A percentile compares a stretch with the other conserved stretches of the same genome.
Conservation (phyloP, 2,329 filamentous ascomycete genomes). For the Trichophaea hybrida region DNA sequence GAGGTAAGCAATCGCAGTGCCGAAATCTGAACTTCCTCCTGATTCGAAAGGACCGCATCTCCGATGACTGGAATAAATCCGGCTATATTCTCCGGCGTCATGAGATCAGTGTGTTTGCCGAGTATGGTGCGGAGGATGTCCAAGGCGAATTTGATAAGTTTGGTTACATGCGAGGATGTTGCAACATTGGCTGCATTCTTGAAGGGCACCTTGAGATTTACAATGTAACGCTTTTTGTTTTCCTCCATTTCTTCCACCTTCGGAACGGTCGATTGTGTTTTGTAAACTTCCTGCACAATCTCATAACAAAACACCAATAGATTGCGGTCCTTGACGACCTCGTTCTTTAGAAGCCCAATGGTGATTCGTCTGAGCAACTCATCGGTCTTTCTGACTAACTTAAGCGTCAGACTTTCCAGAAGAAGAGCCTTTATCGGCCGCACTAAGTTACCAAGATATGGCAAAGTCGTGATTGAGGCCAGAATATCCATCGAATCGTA, state of each 20-base stretch:
- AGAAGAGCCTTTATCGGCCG: slow-evolving; percentile 65
- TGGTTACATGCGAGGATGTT: slow-evolving; percentile 69
- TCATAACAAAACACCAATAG: slow-evolving; percentile 92
- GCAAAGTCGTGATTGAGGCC: slow-evolving; percentile 65
- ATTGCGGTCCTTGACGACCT: slow-evolving; percentile 61
- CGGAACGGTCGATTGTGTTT: slow-evolving; percentile 40
- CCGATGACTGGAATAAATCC: slow-evolving; percentile 83
- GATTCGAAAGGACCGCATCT: slow-evolving; percentile 66
- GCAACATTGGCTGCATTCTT: slow-evolving; percentile 56
- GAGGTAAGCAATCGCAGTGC: slow-evolving; percentile 72
- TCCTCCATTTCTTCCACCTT: slow-evolving; percentile 44
- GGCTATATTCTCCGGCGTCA: slow-evolving; percentile 62
- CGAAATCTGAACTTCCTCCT: slow-evolving; percentile 86
- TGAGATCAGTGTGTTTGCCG: slow-evolving; percentile 67
- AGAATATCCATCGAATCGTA: slow-evolving; percentile 94
- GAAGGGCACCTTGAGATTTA: slow-evolving; percentile 61
- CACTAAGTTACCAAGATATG: slow-evolving; percentile 58
- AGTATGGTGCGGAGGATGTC: slow-evolving; percentile 76
- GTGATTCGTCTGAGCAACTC: slow-evolving; percentile 72
- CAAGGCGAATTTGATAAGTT: slow-evolving; percentile 73
- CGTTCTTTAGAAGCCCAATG: slow-evolving; percentile 68
- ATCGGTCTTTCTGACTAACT: slow-evolving; percentile 78
- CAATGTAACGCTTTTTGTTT: slow-evolving; percentile 56
- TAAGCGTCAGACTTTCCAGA: slow-evolving; percentile 68
- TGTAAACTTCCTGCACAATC: slow-evolving; percentile 75